These are phyloP conservation scores for Pelagomonas calceolata DNA, from an alignment of 108 stramenopile genomes.

Conservation along the genomic window DNA sequence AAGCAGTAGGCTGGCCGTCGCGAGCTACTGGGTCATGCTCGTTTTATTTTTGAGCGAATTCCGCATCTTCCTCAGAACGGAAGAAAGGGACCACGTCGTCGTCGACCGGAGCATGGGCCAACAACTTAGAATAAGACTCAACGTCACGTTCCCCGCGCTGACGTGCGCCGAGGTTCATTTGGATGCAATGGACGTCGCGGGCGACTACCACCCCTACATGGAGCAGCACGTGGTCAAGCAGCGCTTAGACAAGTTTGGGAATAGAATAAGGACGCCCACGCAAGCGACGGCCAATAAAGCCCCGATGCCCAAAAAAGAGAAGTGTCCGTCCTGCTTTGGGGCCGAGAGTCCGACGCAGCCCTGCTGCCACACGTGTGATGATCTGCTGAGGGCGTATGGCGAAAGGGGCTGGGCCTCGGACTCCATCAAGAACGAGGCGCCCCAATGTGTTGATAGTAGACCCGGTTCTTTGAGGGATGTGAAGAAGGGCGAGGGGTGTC, in stretches of 20 bases:
- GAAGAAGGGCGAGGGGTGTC: conserved; percentile 77
- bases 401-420: conserved; percentile 64
- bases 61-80: neutral
- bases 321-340: conserved; percentile 41
- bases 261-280: conserved; percentile 17
- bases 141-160: conserved; percentile 89
- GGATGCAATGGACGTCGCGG: conserved; percentile 95
- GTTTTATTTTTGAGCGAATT: neutral
- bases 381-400: conserved; percentile 59
- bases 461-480: conserved; percentile 47
- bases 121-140: conserved; percentile 71
- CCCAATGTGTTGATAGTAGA: conserved; percentile 87
- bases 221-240: conserved; percentile 57
- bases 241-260: conserved; percentile 17
- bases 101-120: conserved; percentile 46
- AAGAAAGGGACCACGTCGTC: conserved; percentile 4
- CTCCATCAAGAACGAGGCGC: conserved; percentile 51
- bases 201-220: conserved; percentile 71
- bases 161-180: conserved; percentile 87
- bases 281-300: neutral
- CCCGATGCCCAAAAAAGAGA: conserved; percentile 18
- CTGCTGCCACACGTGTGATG: conserved; percentile 85
- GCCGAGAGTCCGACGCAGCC: conserved; percentile 25
- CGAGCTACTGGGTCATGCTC: neutral
- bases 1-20: neutral